Evolutionary conservation across 441 rosid genomes (phyloP).

Genomic region (Gossypium lobatum): DNA sequence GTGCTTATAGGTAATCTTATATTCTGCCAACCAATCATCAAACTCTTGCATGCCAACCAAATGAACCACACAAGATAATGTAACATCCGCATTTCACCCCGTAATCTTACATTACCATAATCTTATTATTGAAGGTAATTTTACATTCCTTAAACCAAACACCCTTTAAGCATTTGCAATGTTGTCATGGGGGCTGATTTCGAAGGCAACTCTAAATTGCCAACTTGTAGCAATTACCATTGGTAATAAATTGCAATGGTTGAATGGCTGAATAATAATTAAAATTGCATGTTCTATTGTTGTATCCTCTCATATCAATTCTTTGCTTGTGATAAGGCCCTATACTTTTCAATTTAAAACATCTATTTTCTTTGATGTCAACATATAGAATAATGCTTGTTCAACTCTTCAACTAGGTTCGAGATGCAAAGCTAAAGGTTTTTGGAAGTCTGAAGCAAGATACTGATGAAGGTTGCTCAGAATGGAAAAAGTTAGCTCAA

Average conservation of each 20-base stretch:
- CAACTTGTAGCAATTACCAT: not conserved
- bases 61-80: no score
- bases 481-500: constrained; percentile 65
- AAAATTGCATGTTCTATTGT: not conserved
- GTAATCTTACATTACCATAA: no score
- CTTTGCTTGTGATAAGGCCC: not conserved
- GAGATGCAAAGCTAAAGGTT: constrained; percentile 76
- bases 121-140: no score
- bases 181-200: not conserved
- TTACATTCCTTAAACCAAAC: no score
- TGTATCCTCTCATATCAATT: not conserved
- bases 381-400: constrained; percentile 15
- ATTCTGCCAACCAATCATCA: no score
- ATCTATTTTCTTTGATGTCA: constrained; percentile 16
- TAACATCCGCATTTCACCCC: no score
- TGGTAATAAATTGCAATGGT: not conserved
- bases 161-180: not conserved
- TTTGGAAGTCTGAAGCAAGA: constrained; percentile 70
- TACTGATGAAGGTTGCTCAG: constrained; percentile 63
- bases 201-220: not conserved
- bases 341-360: not conserved
- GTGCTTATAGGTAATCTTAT: no score
- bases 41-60: no score
- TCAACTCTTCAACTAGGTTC: constrained; percentile 45
- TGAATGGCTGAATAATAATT: not conserved